Conservation (phyloP, 345 rosid genomes). For the Balakata baccata region DNA sequence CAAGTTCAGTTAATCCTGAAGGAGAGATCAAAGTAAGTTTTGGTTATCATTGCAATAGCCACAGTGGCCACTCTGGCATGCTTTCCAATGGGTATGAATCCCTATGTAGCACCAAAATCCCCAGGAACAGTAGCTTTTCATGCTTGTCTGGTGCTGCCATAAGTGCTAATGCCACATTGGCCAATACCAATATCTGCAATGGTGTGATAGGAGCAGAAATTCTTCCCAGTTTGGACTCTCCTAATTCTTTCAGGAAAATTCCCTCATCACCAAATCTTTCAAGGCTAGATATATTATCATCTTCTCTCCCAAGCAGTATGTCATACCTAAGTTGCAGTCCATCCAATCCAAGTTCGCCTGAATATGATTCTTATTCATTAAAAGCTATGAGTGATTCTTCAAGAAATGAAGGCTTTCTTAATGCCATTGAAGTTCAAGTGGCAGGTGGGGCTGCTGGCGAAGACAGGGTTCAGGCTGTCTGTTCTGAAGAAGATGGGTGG, state of each 20-base stretch:
- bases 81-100: conserved; percentile 32
- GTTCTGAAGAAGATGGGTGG: conserved; percentile 95
- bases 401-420: conserved; percentile 64
- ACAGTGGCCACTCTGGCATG: conserved; percentile 22
- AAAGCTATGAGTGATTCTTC: conserved; percentile 63
- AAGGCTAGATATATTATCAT: conserved; percentile 77
- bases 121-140: conserved; percentile 70
- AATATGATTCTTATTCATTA: conserved; percentile 53
- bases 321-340: conserved; percentile 84
- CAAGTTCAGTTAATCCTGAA: conserved; percentile 40
- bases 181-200: conserved; percentile 88
- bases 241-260: conserved; percentile 72
- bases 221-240: conserved; percentile 83
- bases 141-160: conserved; percentile 96
- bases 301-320: conserved; percentile 78
- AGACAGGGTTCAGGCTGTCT: conserved; percentile 96
- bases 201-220: conserved; percentile 86
- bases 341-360: conserved; percentile 56
- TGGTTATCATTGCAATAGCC: conserved; percentile 74
- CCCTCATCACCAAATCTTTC: conserved; percentile 74
- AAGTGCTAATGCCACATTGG: conserved; percentile 94
- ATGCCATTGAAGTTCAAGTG: conserved; percentile 73
- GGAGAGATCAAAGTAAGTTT: conserved; percentile 85
- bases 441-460: conserved; percentile 99
- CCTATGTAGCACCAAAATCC: conserved; percentile 41